Base-by-base conservation (phyloP, 495 filamentous ascomycete genomes). In the Hyaloscypha bicolor region DNA sequence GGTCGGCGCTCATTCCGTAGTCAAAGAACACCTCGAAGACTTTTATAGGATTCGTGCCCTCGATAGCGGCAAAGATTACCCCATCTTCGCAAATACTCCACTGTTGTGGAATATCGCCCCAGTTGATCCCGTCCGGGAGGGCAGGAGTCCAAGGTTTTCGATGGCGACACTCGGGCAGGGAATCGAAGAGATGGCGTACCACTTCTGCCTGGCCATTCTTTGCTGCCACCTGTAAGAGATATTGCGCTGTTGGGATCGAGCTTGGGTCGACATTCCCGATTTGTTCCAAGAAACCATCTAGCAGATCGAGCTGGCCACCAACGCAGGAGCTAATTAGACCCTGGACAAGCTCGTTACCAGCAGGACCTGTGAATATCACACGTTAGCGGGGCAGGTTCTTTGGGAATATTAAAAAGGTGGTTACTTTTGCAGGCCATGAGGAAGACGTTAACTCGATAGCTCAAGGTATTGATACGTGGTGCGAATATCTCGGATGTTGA, bases 11-110 rank as follows among this genome's bases (percentile, higher is more conserved):
- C 30, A 58, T 58, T 4, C 55, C 55, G 29, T 58, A 58, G 6
- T 58, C 30, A 21, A 58, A 58, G 30, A 58, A 58, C 4, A 58
- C 55, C 29, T 58, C 30, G 55, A 58, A 58, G n/a, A 58, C 22
- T 29, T 58, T 58, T 5, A 58, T 58, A 58, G 55, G 55, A 58
- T 58, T 19, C 5, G 8, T 19, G 6, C 22, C 55, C 19, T 58
- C 55, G 19, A 32, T 25, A 58, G 55, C 55, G 19, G 4, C n/a
- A 6, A 19, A 3, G 5, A 19, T 29, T 8, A 58, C 55, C n/a
- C 55, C 30, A 19, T 58, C 55, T 32, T 30, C 22, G 22, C 6
- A 16, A 58, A 29, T 16, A 5, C 31, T 33, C 30, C 55, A 58
- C 19, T 58, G 4, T 33, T 31, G 3, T 31, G 55, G 55, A 32